Evolutionary conservation across 1,284 basidiomycete species (phyloP).

Genomic region (Tilletia walkeri): DNA sequence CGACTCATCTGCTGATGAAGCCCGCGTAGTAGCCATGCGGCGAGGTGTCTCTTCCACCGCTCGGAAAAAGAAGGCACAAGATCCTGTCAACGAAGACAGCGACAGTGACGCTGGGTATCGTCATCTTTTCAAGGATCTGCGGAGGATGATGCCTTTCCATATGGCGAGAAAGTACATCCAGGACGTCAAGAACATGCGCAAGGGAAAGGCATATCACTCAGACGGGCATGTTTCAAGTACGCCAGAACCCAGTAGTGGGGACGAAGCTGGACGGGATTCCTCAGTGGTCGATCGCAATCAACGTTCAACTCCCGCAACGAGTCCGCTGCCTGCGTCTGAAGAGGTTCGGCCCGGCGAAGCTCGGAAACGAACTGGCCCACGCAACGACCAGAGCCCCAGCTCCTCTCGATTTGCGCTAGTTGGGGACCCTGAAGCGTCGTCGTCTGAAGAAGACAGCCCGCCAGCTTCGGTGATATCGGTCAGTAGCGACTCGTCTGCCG

Average conservation of each 20-base stretch:
- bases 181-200: conserved; percentile 49
- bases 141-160: conserved; percentile 51
- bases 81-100: conserved; percentile 13
- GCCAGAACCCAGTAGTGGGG: conserved; percentile 21
- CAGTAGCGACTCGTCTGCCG: neutral
- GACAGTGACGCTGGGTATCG: conserved; percentile 46
- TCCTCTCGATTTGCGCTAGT: conserved; percentile 21
- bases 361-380: conserved; percentile 8
- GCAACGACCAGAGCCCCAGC: conserved; percentile 8
- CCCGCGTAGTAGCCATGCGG: neutral
- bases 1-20: conserved; percentile 10
- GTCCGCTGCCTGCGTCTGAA: conserved; percentile 18
- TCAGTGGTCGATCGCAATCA: neutral
- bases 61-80: neutral
- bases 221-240: conserved; percentile 36
- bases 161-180: conserved; percentile 50
- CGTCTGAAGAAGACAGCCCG: neutral
- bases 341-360: conserved; percentile 24
- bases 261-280: neutral
- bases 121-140: conserved; percentile 45
- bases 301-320: conserved; percentile 18
- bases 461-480: neutral
- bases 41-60: neutral
- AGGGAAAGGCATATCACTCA: conserved; percentile 47
- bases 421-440: conserved; percentile 18